Percentiles rank a stretch among this genome's conserved stretches.
These are phyloP conservation scores for Alternaria sp. DNA, from an alignment of 2,329 filamentous ascomycete species.

Conservation along the genomic window DNA sequence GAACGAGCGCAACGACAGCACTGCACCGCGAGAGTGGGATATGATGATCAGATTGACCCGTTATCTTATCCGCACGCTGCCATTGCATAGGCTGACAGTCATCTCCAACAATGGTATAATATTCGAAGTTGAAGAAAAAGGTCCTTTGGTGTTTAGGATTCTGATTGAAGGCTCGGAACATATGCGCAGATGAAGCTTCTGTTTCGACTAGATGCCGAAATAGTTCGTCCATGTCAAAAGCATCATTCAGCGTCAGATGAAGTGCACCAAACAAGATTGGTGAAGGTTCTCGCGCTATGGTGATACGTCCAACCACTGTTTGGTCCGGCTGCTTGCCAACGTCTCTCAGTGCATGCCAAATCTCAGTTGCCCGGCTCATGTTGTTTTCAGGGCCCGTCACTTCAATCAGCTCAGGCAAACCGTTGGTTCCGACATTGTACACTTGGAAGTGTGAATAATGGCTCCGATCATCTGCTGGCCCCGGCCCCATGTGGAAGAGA, in stretches of 20 bases:
- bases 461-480: slow-evolving; percentile 50
- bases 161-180: slow-evolving; percentile 58
- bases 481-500: slow-evolving; percentile 52
- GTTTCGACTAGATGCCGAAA: slow-evolving; percentile 62
- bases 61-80: slow-evolving; percentile 62
- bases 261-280: slow-evolving; percentile 65
- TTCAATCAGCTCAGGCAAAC: slow-evolving; percentile 49
- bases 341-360: slow-evolving; percentile 39
- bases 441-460: slow-evolving; percentile 62
- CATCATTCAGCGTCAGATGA: slow-evolving; percentile 62
- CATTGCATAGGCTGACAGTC: slow-evolving; percentile 64
- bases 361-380: slow-evolving; percentile 42
- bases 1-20: slow-evolving; percentile 64
- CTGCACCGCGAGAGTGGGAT: slow-evolving; percentile 66
- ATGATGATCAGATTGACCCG: slow-evolving; percentile 54
- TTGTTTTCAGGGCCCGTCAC: slow-evolving; percentile 39
- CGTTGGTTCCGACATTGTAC: slow-evolving; percentile 61
- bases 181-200: slow-evolving; percentile 52
- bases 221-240: slow-evolving; percentile 69
- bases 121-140: slow-evolving; percentile 70
- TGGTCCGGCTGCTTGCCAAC: slow-evolving; percentile 48
- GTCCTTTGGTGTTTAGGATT: slow-evolving; percentile 59
- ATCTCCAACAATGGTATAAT: slow-evolving; percentile 66
- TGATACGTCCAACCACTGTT: slow-evolving; percentile 62
- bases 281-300: slow-evolving; percentile 66